These are phyloP conservation scores for Ganoderma resinaceum DNA, from an alignment of 1,284 basidiomycete genomes.

Conservation along the genomic window DNA sequence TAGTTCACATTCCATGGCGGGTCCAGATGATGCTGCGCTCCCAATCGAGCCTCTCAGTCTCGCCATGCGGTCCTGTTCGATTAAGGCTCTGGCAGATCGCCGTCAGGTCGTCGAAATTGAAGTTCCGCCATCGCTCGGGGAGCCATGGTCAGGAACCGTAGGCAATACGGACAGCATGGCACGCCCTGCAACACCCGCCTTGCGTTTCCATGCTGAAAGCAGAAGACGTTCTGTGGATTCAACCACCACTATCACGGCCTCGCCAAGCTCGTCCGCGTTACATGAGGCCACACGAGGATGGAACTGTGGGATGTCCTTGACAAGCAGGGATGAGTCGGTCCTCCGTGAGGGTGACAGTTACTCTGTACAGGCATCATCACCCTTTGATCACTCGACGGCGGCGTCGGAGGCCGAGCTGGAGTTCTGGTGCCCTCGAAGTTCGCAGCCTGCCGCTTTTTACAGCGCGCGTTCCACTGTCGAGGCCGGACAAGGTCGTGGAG, in stretches of 20 bases:
- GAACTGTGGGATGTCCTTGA: constrained; percentile 1
- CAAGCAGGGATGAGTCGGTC: background rate
- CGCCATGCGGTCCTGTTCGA: constrained; percentile 20
- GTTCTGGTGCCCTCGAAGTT: constrained; percentile 23
- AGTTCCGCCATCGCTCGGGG: constrained; percentile 15
- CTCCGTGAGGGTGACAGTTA: constrained; percentile 13
- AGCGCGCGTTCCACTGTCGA: constrained; percentile 25
- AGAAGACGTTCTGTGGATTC: constrained; percentile 28
- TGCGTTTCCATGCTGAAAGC: background rate
- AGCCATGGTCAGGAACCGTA: constrained; percentile 20
- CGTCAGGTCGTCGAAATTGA: constrained; percentile 1
- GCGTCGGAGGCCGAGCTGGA: constrained; percentile 12
- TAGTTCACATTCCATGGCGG: background rate
- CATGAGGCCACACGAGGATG: constrained; percentile 16
- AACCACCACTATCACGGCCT: constrained; percentile 27
- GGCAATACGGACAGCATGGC: background rate
- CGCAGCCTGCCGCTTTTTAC: constrained; percentile 31
- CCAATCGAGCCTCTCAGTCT: constrained; percentile 29
- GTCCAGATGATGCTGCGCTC: constrained; percentile 10
- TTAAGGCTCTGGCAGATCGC: constrained; percentile 4
- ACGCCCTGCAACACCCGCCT: constrained; percentile 10
- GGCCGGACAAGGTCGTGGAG: background rate
- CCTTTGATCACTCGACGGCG: background rate
- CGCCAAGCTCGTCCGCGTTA: constrained; percentile 22
- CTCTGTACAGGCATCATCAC: background rate